Evolutionary conservation across 192 early-diverging fungal species (phyloP), one percentile per base, ranked within the genome.

Genomic region (Backusella westeae): DNA sequence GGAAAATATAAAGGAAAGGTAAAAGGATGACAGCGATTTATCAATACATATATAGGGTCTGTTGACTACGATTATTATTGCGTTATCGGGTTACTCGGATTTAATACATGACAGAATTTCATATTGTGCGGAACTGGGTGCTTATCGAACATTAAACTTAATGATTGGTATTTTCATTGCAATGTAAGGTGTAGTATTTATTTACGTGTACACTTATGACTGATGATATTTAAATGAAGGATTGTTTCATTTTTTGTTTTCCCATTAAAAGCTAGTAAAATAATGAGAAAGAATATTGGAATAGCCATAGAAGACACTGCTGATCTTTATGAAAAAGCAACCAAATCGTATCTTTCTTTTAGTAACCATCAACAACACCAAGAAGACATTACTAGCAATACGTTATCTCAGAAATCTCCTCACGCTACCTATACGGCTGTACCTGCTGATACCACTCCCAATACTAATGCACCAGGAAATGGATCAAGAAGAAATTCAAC

Each of bases 251-350:
- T 75, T 29, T 75, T 63, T 46, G 63, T 75, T 10, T 75, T 75
- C 34, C 74, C 74, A 42, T 17, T 65, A 67, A 75, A 75, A 44
- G 74, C 74, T n/a, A 75, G 63, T 9, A 34, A 42, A 32, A 66
- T 65, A 6, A 63, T 75, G 59, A 14, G 74, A 67, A 46, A 75
- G 15, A 75, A 75, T 15, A 19, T 75, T 19, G 63, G 74, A 39
- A 67, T 68, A 21, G 74, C 65, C 26, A 66, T 75, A 38, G 63
- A 66, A n/a, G 74, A 75, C 6, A 65, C 74, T n/a, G 74, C 74
- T 7, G n/a, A 67, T 36, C 38, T 75, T n/a, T 75, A 75, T 75
- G 74, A 75, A 67, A 26, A 67, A 67, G 35, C 26, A 42, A 38
- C 74, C 15, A 65, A 65, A 35, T 46, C 38, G 3, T 75, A 75